Base-by-base conservation (phyloP, 2,329 filamentous ascomycete genomes). In the Coniella lustricola region DNA sequence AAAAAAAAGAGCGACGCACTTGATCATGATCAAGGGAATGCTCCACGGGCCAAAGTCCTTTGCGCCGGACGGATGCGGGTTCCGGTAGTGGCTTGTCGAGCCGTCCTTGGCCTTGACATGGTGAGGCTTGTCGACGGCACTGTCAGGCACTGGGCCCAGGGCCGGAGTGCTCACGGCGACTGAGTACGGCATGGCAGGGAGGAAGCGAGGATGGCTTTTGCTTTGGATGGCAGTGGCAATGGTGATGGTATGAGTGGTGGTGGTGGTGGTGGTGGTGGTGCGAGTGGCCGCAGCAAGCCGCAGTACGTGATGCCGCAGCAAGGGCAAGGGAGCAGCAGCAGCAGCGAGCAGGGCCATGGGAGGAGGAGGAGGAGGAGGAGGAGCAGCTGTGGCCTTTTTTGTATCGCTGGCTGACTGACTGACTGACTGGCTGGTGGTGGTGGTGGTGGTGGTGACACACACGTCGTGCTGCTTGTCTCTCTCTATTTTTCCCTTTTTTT, bases 21-120 rank as follows among this genome's bases (percentile, higher is more conserved):
- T 65, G 20, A 70, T 16, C 2, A 72, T 57, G n/a, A 60, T 62
- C 21, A 53, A 54, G 0, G 67, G 10, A 5, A 66, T 59, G 14
- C 56, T 57, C 18, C 52, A 47, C 1, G 54, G 36, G 3, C 46
- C 51, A 14, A 53, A 42, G 2, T 53, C 52, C 8, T 55, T 42
- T 3, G 52, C 58, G 48, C 62, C 73, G 0, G 75, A 79, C n/a
- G 72, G 68, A 44, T 79, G 69, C 0, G 71, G 69, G 52, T 79
- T 80, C 49, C 64, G 64, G 60, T 79, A 80, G 51, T 67, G 67
- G 40, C 67, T 58, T 33, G 60, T 62, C 16, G 62, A 57, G 36
- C 73, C 73, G 36, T 63, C 54, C 44, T 62, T 64, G 36, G 63
- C 57, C 50, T 69, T 62, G 43, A 76, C 59, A 51, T 80, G 74